Evolutionary conservation across 371 early-diverging fungal genomes (phyloP).

Genomic region (Aphelidium insulamus): DNA sequence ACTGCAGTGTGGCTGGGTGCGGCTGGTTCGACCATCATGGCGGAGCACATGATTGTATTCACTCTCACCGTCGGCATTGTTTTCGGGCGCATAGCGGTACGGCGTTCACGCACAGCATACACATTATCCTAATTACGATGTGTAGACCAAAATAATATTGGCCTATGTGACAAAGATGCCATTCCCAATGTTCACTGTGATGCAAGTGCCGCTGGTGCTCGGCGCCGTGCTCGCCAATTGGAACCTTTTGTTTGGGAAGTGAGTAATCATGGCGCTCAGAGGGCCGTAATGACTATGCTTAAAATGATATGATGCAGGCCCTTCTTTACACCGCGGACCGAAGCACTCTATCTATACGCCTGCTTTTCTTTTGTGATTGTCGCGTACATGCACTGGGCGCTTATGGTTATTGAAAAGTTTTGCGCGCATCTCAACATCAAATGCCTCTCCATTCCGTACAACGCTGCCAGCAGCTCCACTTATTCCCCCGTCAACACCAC

Average conservation of each 20-base stretch:
- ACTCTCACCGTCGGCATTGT: slow-evolving; percentile 45
- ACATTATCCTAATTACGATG: neutral
- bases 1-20: slow-evolving; percentile 42
- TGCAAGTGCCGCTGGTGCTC: slow-evolving; percentile 41
- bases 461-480: too few species aligned
- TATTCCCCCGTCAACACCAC: too few species aligned
- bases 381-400: slow-evolving; percentile 63
- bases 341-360: slow-evolving; percentile 40
- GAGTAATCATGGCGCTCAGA: slow-evolving; percentile 5
- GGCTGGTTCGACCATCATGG: slow-evolving; percentile 35
- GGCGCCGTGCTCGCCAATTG: slow-evolving; percentile 42
- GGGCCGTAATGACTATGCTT: neutral
- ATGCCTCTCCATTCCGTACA: slow-evolving; percentile 51
- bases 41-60: slow-evolving; percentile 42
- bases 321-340: slow-evolving; percentile 34
- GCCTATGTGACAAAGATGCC: slow-evolving; percentile 57
- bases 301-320: slow-evolving; percentile 21
- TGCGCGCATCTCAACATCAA: slow-evolving; percentile 59
- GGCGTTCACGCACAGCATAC: neutral
- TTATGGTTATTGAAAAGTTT: slow-evolving; percentile 60
- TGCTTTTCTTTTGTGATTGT: slow-evolving; percentile 37
- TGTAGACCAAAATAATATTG: slow-evolving; percentile 51
- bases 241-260: slow-evolving; percentile 20
- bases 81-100: slow-evolving; percentile 63
- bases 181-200: slow-evolving; percentile 52